Conservation (phyloP, 148 eudicot species). For the Cornus suecica region DNA sequence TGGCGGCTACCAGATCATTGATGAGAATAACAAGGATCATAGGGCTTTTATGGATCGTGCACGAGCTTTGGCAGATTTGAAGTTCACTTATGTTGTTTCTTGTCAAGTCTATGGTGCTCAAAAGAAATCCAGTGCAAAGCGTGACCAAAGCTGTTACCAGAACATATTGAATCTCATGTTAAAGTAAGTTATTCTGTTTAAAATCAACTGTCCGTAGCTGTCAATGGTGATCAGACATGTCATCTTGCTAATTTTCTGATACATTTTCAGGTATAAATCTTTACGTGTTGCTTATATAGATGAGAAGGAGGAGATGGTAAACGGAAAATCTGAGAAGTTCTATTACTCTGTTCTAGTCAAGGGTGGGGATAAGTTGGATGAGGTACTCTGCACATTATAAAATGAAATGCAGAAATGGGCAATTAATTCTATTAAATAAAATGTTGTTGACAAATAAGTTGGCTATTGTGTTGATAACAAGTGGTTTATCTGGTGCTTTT, state of each 20-base stretch:
- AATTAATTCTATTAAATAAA: too few relatives aligned
- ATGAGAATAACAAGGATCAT: constrained; percentile 39
- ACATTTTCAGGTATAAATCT: constrained; percentile 75
- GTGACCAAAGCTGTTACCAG: constrained; percentile 68
- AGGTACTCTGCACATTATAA: constrained; percentile 44
- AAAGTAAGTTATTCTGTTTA: constrained; percentile 41
- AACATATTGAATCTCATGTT: constrained; percentile 89
- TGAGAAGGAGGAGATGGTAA: constrained; percentile 70
- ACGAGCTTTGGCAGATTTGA: constrained; percentile 88
- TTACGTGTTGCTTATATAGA: constrained; percentile 95
- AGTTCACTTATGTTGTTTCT: constrained; percentile 95
- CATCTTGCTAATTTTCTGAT: constrained; percentile 3
- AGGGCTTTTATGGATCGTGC: constrained; percentile 47
- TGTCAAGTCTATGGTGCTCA: constrained; percentile 96
- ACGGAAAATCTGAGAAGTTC: constrained; percentile 60
- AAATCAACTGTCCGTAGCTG: neutral
- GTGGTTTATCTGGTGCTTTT: neutral
- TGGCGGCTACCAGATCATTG: constrained; percentile 78
- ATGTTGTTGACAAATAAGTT: too few relatives aligned
- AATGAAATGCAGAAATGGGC: neutral
- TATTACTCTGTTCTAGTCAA: constrained; percentile 97
- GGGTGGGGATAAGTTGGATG: constrained; percentile 88
- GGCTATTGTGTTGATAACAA: neutral
- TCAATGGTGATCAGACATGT: neutral
- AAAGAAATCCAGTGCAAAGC: constrained; percentile 63